Conservation (phyloP, 805 yeast genomes). For the Suhomyces vadensis region DNA sequence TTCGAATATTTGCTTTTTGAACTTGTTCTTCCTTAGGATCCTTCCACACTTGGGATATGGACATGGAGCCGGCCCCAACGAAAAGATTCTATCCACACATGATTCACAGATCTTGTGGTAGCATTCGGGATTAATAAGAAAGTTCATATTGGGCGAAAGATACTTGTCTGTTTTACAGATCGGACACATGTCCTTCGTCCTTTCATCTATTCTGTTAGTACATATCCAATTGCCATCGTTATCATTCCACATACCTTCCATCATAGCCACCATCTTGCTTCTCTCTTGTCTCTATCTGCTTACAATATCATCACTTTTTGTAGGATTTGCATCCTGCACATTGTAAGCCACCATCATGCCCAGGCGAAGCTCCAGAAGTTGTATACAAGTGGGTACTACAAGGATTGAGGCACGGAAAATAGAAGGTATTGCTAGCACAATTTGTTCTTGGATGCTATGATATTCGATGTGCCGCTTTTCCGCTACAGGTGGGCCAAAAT, state of each 20-base stretch:
- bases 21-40: conserved; percentile 81
- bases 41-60: conserved; percentile 91
- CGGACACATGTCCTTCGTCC: conserved; percentile 84
- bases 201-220: conserved; percentile 39
- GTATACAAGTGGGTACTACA: too few relatives aligned
- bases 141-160: conserved; percentile 88
- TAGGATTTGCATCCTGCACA: neutral
- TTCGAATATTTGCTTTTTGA: conserved; percentile 90
- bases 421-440: too few relatives aligned
- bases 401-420: too few relatives aligned
- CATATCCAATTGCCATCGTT: neutral
- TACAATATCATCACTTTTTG: neutral
- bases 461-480: conserved; percentile 11
- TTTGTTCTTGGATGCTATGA: too few relatives aligned
- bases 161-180: conserved; percentile 95
- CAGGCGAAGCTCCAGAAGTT: neutral
- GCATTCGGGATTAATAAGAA: conserved; percentile 94
- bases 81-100: conserved; percentile 92
- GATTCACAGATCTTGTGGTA: conserved; percentile 97
- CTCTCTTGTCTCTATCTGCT: neutral
- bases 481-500: conserved; percentile 16
- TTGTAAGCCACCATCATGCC: neutral
- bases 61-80: conserved; percentile 95
- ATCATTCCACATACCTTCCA: conserved; percentile 1
- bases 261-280: neutral